Conservation (phyloP, 306 rosid genomes). For the Myrica gale region DNA sequence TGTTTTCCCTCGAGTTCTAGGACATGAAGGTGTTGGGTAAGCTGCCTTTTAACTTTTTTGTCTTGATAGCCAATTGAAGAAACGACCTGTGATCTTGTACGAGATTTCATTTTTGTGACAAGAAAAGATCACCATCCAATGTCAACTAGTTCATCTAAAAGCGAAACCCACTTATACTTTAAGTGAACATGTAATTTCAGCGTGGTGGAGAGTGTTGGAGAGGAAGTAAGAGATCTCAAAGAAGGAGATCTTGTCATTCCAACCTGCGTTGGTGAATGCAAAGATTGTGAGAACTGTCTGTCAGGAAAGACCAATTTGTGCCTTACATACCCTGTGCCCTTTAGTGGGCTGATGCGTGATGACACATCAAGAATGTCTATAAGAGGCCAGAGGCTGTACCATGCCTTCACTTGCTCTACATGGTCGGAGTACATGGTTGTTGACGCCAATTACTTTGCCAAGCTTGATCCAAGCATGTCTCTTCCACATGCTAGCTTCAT, state of each 20-base stretch:
- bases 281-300: conserved; percentile 34
- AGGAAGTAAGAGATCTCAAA: conserved; percentile 20
- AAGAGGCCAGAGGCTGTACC: conserved; percentile 26
- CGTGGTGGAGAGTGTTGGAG: conserved; percentile 37
- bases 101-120: too few species aligned
- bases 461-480: conserved; percentile 14
- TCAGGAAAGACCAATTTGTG: conserved; percentile 30
- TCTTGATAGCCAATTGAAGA: too few species aligned
- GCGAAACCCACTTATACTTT: background rate
- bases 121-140: too few species aligned
- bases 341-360: conserved; percentile 24
- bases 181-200: conserved; percentile 10
- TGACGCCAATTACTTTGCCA: conserved; percentile 21
- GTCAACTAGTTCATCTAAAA: too few species aligned
- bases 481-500: conserved; percentile 35
- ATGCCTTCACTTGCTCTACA: conserved; percentile 31
- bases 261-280: conserved; percentile 29
- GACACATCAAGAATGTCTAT: conserved; percentile 30
- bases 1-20: conserved; percentile 47
- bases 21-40: conserved; percentile 71
- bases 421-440: conserved; percentile 36
- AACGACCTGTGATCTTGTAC: too few species aligned
- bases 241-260: conserved; percentile 41
- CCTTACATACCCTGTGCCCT: conserved; percentile 23
- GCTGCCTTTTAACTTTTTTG: background rate